Evolutionary conservation across 345 rosid genomes (phyloP).

Genomic region (Brassica cretica): DNA sequence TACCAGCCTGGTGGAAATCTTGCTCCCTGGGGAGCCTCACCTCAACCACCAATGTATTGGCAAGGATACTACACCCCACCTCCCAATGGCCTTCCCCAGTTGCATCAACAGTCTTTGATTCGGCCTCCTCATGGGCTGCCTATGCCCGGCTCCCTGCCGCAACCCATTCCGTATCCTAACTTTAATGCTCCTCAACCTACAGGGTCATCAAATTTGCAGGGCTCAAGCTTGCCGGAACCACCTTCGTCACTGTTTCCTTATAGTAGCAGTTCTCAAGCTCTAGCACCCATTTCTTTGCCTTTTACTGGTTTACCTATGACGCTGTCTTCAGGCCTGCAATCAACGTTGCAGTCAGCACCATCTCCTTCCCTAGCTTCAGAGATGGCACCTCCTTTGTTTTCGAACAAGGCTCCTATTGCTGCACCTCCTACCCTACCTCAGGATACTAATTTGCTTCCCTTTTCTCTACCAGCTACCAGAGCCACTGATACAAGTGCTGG

Average conservation of each 20-base stretch:
- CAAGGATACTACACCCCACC: constrained; percentile 79
- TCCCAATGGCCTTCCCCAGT: constrained; percentile 74
- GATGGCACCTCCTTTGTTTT: constrained; percentile 49
- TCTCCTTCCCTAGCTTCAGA: constrained; percentile 62
- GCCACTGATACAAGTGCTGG: constrained; percentile 49
- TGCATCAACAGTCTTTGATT: constrained; percentile 83
- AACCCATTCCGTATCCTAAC: constrained; percentile 71
- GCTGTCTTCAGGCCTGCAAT: constrained; percentile 36
- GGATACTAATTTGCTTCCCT: constrained; percentile 49
- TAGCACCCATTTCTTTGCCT: constrained; percentile 46
- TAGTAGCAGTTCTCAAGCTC: constrained; percentile 45
- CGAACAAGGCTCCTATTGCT: constrained; percentile 50
- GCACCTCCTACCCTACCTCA: constrained; percentile 48
- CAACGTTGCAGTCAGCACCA: constrained; percentile 47
- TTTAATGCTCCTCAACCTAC: constrained; percentile 55
- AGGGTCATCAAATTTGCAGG: constrained; percentile 51
- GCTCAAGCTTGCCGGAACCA: constrained; percentile 55
- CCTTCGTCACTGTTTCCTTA: constrained; percentile 46
- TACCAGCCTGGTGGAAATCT: constrained; percentile 87
- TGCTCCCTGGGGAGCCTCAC: constrained; percentile 81
- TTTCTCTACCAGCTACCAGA: constrained; percentile 53
- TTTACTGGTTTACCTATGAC: constrained; percentile 26
- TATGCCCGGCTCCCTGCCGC: constrained; percentile 69
- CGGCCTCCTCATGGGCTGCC: constrained; percentile 74
- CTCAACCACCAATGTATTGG: constrained; percentile 88